These are phyloP conservation scores for Lachnellula cervina DNA, from an alignment of 2,329 filamentous ascomycete genomes.

Conservation along the genomic window DNA sequence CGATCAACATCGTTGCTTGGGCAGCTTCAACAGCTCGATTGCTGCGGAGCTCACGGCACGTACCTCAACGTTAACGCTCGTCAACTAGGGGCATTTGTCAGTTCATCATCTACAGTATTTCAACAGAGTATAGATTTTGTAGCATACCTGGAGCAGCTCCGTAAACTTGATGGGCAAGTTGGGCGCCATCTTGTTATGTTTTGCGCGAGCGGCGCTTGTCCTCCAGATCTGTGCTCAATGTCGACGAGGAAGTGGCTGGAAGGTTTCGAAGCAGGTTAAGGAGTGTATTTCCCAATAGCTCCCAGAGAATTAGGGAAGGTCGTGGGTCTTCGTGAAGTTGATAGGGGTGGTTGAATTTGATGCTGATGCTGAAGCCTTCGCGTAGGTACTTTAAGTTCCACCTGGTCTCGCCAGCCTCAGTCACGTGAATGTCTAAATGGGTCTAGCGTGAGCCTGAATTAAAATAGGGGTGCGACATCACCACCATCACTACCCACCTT, in stretches of 20 bases:
- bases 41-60: slow-evolving; percentile 28
- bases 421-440: no score
- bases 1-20: slow-evolving; percentile 16
- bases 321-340: slow-evolving; percentile 8
- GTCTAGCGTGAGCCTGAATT: no score
- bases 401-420: neutral
- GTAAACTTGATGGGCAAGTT: slow-evolving; percentile 88
- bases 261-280: slow-evolving; percentile 10
- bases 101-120: slow-evolving; percentile 59
- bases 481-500: no score
- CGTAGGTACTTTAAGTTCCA: neutral
- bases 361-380: neutral
- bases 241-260: slow-evolving; percentile 15
- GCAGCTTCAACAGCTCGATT: slow-evolving; percentile 16
- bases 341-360: slow-evolving; percentile 11
- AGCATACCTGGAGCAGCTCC: slow-evolving; percentile 80
- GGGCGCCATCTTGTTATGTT: slow-evolving; percentile 34
- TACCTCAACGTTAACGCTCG: slow-evolving; percentile 51
- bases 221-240: slow-evolving; percentile 25
- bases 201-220: slow-evolving; percentile 24
- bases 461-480: no score
- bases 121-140: slow-evolving; percentile 80
- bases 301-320: slow-evolving; percentile 18
- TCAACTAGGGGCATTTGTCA: slow-evolving; percentile 40
- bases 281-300: slow-evolving; percentile 21